Evolutionary conservation across 2,329 filamentous ascomycete genomes (phyloP), one percentile per base, ranked within the genome.

Genomic region (Cercospora janseana): DNA sequence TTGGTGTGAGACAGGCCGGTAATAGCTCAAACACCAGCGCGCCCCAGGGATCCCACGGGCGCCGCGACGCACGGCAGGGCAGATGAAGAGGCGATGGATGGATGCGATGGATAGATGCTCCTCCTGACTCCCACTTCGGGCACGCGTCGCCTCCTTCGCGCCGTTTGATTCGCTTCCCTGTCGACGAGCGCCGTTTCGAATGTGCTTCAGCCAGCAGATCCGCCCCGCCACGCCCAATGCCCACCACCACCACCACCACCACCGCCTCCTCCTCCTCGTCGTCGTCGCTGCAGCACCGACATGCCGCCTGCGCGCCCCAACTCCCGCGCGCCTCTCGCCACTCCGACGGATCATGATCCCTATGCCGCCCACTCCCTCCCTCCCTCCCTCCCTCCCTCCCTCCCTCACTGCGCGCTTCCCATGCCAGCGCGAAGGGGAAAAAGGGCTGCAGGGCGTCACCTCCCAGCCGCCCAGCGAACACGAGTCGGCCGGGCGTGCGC

Each of bases 401-500:
- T n/a, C n/a, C n/a, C n/a, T n/a, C n/a, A n/a, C n/a, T n/a, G n/a
- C n/a, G n/a, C n/a, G n/a, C n/a, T n/a, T n/a, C n/a, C n/a, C n/a
- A n/a, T n/a, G n/a, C n/a, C n/a, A n/a, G n/a, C n/a, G n/a, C n/a
- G n/a, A n/a, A n/a, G n/a, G n/a, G n/a, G n/a, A n/a, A n/a, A n/a
- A n/a, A 35, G 32, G 16, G 16, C 34, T 37, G 34, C 34, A 12
- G 6, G 15, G n/a, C 34, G 13, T 20, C 15, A 20, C n/a, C n/a
- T 23, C 16, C 13, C 12, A 16, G 26, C 42, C 20, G 15, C 12
- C 42, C 41, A 21, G 23, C 10, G 41, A 45, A 34, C 31, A 46
- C 44, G 31, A 37, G 20, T 37, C 44, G 44, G 31, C 44, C 23
- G 32, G 29, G 44, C 44, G 37, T 32, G 44, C 37, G 44, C 44